These are phyloP conservation scores for Chalciporus piperatus DNA, from an alignment of 768 basidiomycete species.

Conservation along the genomic window DNA sequence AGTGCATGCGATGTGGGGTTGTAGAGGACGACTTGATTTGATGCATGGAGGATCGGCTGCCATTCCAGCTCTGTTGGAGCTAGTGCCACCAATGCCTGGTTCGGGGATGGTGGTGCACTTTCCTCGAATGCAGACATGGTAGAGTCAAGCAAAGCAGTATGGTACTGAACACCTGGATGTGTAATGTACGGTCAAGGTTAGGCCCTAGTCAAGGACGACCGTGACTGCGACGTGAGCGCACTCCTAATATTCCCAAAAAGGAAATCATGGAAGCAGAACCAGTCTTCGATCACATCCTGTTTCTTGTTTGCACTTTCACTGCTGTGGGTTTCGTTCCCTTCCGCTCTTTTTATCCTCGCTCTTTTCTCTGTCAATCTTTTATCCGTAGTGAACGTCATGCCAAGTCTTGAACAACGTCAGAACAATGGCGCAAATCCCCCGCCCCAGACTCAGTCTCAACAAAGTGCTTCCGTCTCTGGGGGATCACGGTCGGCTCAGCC, in stretches of 20 bases:
- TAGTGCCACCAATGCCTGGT: slow-evolving; percentile 29
- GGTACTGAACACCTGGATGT: slow-evolving; percentile 3
- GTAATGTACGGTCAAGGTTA: not conserved
- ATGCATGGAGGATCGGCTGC: slow-evolving; percentile 79
- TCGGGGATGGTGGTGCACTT: slow-evolving; percentile 30
- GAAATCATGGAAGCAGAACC: not conserved
- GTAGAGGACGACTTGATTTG: slow-evolving; percentile 85
- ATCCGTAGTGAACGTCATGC: no score
- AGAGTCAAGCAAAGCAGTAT: not conserved
- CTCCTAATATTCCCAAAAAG: not conserved
- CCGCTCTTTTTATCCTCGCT: no score
- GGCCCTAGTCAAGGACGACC: no score
- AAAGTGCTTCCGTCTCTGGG: no score
- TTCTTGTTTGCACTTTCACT: no score
- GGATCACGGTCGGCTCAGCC: not conserved
- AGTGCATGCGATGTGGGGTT: slow-evolving; percentile 84
- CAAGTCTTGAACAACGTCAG: not conserved
- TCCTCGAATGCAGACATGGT: slow-evolving; percentile 29
- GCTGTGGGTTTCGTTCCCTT: no score
- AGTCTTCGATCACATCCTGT: no score
- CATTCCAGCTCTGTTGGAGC: slow-evolving; percentile 42
- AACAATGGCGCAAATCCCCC: not conserved
- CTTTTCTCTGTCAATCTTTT: not conserved
- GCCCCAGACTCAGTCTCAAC: no score
- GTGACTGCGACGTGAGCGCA: not conserved